A percentile compares a stretch with the other conserved stretches of the same genome.
These are phyloP conservation scores for Plasmodium adleri DNA, from an alignment of 169 alveolate species.

Conservation along the genomic window DNA sequence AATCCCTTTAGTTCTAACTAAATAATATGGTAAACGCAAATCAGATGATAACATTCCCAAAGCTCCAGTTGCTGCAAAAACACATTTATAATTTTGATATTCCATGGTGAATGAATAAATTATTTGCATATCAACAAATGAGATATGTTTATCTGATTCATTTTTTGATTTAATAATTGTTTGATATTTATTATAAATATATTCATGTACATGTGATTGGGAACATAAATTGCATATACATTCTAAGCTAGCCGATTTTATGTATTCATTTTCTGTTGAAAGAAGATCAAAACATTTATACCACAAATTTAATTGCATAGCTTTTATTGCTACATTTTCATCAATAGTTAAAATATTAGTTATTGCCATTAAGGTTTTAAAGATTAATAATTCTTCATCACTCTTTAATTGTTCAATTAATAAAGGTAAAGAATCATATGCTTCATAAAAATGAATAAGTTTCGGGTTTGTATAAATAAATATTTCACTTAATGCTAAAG, in stretches of 20 bases:
- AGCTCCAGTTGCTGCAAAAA: conserved; percentile 73
- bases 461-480: conserved; percentile 70
- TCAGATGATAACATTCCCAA: conserved; percentile 69
- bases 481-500: conserved; percentile 73
- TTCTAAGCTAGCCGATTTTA: conserved; percentile 66
- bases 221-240: conserved; percentile 75
- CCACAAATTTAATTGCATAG: conserved; percentile 72
- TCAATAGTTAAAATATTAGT: conserved; percentile 74
- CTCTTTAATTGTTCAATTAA: conserved; percentile 44
- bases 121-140: conserved; percentile 72
- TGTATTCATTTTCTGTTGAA: conserved; percentile 55
- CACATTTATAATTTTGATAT: conserved; percentile 49
- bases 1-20: conserved; percentile 46
- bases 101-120: conserved; percentile 66
- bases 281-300: conserved; percentile 59
- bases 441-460: conserved; percentile 73
- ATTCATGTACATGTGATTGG: conserved; percentile 70
- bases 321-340: conserved; percentile 70
- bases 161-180: conserved; percentile 21
- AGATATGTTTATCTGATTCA: conserved; percentile 26
- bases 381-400: conserved; percentile 58
- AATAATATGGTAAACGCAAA: conserved; percentile 57
- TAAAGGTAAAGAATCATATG: conserved; percentile 73
- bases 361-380: conserved; percentile 71
- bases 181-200: conserved; percentile 67